Evolutionary conservation across 768 basidiomycete genomes (phyloP), one percentile per base, ranked within the genome.

Genomic region (Amanita polypyramis): DNA sequence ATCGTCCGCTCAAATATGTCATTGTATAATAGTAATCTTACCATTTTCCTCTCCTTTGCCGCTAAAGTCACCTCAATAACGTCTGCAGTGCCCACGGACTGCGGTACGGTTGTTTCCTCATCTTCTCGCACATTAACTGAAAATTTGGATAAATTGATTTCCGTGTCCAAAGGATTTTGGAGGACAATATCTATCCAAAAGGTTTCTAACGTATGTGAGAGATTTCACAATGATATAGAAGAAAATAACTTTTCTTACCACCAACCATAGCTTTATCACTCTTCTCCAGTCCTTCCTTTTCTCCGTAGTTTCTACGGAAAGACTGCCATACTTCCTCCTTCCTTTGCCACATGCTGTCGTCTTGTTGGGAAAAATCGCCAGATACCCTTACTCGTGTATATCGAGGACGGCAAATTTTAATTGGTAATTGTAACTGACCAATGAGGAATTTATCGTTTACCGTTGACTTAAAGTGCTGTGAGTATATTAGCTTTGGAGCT

Each of bases 181-280:
- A 92, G 42, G 4, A 69, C 70, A 20, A 92, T 54, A 54, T 91
- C 86, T 33, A 90, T 67, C 80, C 82, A 89, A 55, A 91, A 88
- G 2, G 66, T 62, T 62, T 91, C 89, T 91, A 51, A 19, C 51
- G 23, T 36, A 43, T 30, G 10, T 17, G 34, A 35, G 42, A 23
- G 20, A 4, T 23, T 27, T 32, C 30, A 29, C 2, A 12, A 42
- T 21, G 27, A 29, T 7, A 7, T 27, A 52, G 21, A 20, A 49
- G 23, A 10, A 21, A 38, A 17, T 10, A 35, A 27, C 17, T 14
- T 5, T 46, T 49, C 68, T 55, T 55, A 86, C 86, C 86, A 54
- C 76, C 73, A 15, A 83, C 77, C 30, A 71, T 70, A 21, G 81
- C 82, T 53, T 75, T 78, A 34, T 79, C 76, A 45, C 72, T 70